These are phyloP conservation scores for Wolfiporia cocos DNA, from an alignment of 1,284 basidiomycete species.

Conservation along the genomic window DNA sequence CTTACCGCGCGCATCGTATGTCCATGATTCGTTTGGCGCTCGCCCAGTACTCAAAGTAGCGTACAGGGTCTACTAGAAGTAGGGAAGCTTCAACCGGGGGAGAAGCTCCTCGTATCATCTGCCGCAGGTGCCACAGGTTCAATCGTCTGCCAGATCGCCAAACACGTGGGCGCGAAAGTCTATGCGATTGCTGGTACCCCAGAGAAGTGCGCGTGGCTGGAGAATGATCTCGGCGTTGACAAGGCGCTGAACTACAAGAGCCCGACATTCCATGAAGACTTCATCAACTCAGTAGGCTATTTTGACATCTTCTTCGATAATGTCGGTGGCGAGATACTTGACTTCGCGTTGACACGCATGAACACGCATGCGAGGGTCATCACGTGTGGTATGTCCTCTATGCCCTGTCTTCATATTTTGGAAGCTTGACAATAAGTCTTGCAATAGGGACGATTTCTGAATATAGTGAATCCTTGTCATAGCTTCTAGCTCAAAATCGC, in stretches of 20 bases:
- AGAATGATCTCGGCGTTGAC: constrained; percentile 76
- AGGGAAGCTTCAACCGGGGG: constrained; percentile 73
- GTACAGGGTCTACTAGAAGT: constrained; percentile 76
- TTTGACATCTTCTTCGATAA: constrained; percentile 85
- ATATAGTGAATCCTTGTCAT: not conserved
- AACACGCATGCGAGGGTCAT: constrained; percentile 74
- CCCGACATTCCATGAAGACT: constrained; percentile 60
- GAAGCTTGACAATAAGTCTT: not conserved
- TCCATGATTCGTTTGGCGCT: not conserved
- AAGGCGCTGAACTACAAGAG: constrained; percentile 86
- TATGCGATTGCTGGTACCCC: constrained; percentile 75
- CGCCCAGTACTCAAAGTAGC: not conserved
- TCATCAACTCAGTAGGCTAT: constrained; percentile 53
- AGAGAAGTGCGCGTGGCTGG: constrained; percentile 82
- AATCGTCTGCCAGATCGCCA: constrained; percentile 72
- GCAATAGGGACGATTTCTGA: constrained; percentile 66
- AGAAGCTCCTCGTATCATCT: constrained; percentile 81
- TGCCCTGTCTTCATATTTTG: constrained; percentile 5
- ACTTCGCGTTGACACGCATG: constrained; percentile 66
- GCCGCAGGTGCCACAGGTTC: constrained; percentile 86
- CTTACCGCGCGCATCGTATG: constrained; percentile 80
- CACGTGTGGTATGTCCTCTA: constrained; percentile 54
- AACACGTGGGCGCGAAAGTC: constrained; percentile 69
- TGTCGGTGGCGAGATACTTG: constrained; percentile 80
- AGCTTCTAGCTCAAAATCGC: not conserved